Evolutionary conservation across 345 rosid genomes (phyloP).

Genomic region (Excoecaria agallocha): DNA sequence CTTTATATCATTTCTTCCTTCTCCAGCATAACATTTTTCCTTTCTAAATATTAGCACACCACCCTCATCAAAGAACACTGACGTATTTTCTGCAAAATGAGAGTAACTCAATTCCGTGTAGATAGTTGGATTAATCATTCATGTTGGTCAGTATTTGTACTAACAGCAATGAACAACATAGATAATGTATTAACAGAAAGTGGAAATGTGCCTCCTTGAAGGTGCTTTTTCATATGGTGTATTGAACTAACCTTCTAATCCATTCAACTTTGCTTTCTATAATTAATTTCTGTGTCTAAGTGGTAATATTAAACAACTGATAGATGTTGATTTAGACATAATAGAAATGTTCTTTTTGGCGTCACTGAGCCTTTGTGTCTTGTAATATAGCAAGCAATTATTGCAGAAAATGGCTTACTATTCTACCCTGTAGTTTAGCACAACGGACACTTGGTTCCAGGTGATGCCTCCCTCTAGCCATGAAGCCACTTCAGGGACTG

Average conservation of each 20-base stretch:
- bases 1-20: not conserved
- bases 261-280: not conserved
- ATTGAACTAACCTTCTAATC: not conserved
- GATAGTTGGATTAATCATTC: not conserved
- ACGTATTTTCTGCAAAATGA: not conserved
- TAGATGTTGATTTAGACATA: too few relatives aligned
- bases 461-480: not conserved
- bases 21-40: not conserved
- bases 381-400: not conserved
- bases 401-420: not conserved
- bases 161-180: not conserved
- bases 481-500: not conserved
- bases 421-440: not conserved
- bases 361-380: not conserved
- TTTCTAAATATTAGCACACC: not conserved
- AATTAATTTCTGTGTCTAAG: not conserved
- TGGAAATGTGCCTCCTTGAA: too few relatives aligned
- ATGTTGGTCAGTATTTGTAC: not conserved
- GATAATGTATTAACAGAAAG: not conserved
- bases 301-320: not conserved
- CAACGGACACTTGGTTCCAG: too few relatives aligned
- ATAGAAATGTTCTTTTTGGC: not conserved
- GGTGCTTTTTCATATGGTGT: not conserved
- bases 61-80: not conserved
- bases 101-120: not conserved